Percentiles rank a stretch among this genome's conserved stretches.
These are phyloP conservation scores for Flaveria ramosissima DNA, from an alignment of 129 eudicot species.

Conservation along the genomic window DNA sequence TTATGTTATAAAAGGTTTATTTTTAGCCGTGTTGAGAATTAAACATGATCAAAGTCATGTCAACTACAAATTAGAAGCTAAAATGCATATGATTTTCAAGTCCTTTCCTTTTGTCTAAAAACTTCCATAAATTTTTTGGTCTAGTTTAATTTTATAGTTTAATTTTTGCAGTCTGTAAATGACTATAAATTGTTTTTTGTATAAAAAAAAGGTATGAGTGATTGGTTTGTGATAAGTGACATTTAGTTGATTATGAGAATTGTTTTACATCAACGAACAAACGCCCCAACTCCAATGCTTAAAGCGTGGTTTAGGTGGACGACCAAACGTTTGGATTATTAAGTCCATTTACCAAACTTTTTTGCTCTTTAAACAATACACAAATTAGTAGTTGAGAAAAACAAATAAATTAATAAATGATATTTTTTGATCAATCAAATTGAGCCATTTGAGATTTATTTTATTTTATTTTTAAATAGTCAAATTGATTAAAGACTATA, in stretches of 20 bases:
- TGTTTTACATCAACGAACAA: slow-evolving; percentile 22
- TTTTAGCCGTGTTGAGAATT: too few species aligned
- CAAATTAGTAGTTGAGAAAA: slow-evolving; percentile 14
- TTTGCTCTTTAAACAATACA: background rate
- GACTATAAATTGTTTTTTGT: background rate
- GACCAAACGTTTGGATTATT: slow-evolving; percentile 32
- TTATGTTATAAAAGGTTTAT: too few species aligned
- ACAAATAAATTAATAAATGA: background rate
- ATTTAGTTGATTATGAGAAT: slow-evolving; percentile 26
- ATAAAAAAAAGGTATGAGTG: background rate
- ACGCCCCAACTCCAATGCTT: slow-evolving; percentile 36
- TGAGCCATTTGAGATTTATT: too few species aligned
- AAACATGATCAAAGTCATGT: too few species aligned
- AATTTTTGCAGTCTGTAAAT: background rate
- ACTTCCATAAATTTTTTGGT: background rate
- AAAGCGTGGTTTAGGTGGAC: slow-evolving; percentile 43
- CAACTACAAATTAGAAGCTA: background rate
- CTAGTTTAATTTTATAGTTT: too few species aligned
- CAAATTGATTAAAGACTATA: too few species aligned
- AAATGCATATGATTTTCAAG: background rate
- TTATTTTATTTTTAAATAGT: too few species aligned
- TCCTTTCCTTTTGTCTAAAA: background rate
- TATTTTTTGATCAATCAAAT: background rate
- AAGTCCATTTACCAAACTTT: slow-evolving; percentile 24
- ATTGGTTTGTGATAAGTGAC: slow-evolving; percentile 20